phyloP scores from a whole-genome alignment of 805 yeast genomes.

The Pichia nanzhaoensis region DNA sequence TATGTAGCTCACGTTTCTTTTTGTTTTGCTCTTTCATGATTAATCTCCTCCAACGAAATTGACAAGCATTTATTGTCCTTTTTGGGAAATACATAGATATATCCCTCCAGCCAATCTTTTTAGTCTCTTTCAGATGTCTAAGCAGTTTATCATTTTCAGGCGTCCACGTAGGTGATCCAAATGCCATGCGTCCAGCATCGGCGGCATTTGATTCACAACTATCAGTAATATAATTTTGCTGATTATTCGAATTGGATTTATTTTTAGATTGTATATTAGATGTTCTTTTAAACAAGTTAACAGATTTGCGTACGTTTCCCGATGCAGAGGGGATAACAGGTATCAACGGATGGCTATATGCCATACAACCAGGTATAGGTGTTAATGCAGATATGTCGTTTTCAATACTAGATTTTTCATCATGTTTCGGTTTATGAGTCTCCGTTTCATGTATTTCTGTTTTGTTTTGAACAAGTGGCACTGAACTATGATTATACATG shows the following conservation, averaged over 20 bases:
- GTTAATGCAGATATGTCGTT: conserved; percentile 1
- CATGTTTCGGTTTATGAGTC: no score
- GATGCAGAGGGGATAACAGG: conserved; percentile 9
- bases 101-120: conserved; percentile 85
- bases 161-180: conserved; percentile 53
- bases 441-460: no score
- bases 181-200: conserved; percentile 6
- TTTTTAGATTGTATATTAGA: no score
- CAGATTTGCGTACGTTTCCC: conserved; percentile 3
- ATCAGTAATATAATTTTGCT: no score
- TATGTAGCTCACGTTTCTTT: conserved; percentile 2
- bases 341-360: conserved; percentile 7
- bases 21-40: conserved; percentile 16
- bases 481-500: no score
- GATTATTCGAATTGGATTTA: no score
- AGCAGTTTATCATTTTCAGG: conserved; percentile 67
- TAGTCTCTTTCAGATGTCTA: conserved; percentile 71
- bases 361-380: conserved; percentile 10
- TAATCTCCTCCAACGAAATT: conserved; percentile 79
- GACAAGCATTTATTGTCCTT: conserved; percentile 86
- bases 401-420: not conserved
- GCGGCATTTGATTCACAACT: not conserved
- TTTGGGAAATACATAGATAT: conserved; percentile 70
- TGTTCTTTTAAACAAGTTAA: no score
- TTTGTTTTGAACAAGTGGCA: no score